These are phyloP conservation scores for Tetracladium setigerum DNA, from an alignment of 495 filamentous ascomycete genomes.

Conservation along the genomic window DNA sequence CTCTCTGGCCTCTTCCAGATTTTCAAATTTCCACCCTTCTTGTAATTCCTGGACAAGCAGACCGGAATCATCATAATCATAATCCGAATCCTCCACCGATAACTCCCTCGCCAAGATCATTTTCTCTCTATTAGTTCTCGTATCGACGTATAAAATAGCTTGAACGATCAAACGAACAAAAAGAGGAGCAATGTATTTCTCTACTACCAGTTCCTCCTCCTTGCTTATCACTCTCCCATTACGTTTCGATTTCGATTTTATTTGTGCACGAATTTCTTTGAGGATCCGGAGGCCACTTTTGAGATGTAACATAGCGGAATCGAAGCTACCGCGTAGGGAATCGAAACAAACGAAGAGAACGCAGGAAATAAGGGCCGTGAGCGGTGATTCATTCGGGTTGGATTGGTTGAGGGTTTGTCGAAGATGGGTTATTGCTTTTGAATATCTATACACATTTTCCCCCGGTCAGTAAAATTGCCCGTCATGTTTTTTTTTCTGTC, in stretches of 20 bases:
- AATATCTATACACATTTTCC: too few species aligned
- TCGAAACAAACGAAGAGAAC: conserved; percentile 19
- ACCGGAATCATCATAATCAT: conserved; percentile 1
- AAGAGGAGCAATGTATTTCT: conserved; percentile 7
- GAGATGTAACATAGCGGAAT: conserved; percentile 18
- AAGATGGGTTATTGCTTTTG: conserved; percentile 17
- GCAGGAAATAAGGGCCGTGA: conserved; percentile 17
- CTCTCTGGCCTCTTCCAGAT: conserved; percentile 11
- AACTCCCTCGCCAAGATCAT: too few species aligned
- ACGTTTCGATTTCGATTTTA: too few species aligned
- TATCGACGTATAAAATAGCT: conserved; percentile 18
- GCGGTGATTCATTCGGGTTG: conserved; percentile 6
- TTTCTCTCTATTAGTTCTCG: conserved; percentile 1
- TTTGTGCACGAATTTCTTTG: conserved; percentile 1
- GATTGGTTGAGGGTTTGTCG: conserved; percentile 7
- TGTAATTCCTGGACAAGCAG: too few species aligned
- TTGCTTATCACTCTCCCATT: too few species aligned
- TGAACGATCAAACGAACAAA: conserved; percentile 13
- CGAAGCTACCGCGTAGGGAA: conserved; percentile 12
- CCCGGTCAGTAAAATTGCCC: too few species aligned
- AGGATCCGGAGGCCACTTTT: conserved; percentile 19
- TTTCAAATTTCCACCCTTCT: conserved; percentile 11
- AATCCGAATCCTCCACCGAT: neutral
- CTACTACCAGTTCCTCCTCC: neutral
- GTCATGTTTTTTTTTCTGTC: too few species aligned